Base-by-base conservation (phyloP, 768 basidiomycete genomes). In the Macrolepiota fuliginosa region DNA sequence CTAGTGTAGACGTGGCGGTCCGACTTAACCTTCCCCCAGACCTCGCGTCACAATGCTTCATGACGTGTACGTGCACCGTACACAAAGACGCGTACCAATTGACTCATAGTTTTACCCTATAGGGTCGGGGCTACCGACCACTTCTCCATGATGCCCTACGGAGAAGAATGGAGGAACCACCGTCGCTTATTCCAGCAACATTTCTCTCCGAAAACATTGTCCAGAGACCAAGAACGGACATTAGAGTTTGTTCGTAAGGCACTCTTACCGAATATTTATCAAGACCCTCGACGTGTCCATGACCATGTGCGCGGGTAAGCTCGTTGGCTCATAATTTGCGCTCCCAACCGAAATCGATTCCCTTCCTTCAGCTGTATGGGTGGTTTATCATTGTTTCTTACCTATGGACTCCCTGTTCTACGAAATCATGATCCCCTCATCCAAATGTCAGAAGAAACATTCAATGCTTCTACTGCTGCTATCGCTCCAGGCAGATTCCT, bases 111-210 rank as follows among this genome's bases (percentile, higher is more conserved):
- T 52, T 24, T 24, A 37, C 13, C 24, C 17, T 29, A 10, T 11
- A 63, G 57, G 15, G 24, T 50, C 9, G 29, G 52, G 10, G 24
- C 46, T 9, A 40, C 54, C 11, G 36, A 47, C 3, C 40, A 54
- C 1, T 55, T 58, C 50, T 46, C 35, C 15, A 49, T 57, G 22
- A 56, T 64, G 27, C 61, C 57, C 10, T 64, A 64, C 36, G 61
- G 61, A 0, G 68, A 73, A 39, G 36, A 49, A 24, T 82, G 82
- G 81, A 76, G 73, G 54, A 69, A 71, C 6, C 74, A 76, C 27
- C 74, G 82, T 6, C 71, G 74, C 12, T 37, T 76, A 13, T 80
- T 83, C 65, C 72, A 75, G 46, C 68, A 77, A 46, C 74, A 81
- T 53, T 77, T 82, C 61, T 54, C 60, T n/a, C 60, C 54, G 0